phyloP scores from a whole-genome alignment of 257 asterid species.

The Lantana camara region DNA sequence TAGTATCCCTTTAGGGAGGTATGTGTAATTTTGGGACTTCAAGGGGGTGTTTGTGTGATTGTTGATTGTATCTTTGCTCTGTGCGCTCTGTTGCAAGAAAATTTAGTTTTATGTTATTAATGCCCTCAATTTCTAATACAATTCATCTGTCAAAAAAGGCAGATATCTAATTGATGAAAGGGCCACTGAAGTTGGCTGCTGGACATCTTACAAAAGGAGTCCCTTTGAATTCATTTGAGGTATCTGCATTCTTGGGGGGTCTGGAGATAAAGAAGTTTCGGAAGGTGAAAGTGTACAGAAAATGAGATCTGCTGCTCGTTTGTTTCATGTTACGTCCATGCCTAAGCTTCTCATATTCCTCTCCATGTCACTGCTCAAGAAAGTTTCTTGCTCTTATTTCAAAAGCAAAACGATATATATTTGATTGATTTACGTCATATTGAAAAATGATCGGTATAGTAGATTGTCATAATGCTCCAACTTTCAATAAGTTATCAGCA shows the following conservation, averaged over 20 bases:
- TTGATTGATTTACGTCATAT: not conserved
- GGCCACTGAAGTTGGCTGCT: conserved; percentile 24
- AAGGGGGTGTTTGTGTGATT: too few relatives aligned
- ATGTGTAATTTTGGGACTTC: too few relatives aligned
- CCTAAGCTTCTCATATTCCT: not conserved
- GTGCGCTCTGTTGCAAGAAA: not conserved
- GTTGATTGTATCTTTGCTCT: not conserved
- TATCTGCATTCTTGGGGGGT: conserved; percentile 26
- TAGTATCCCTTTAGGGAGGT: too few relatives aligned
- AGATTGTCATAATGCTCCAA: not conserved
- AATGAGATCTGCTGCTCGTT: not conserved
- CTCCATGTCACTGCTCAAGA: not conserved
- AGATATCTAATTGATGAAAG: conserved; percentile 26
- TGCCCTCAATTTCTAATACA: not conserved
- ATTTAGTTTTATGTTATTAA: not conserved
- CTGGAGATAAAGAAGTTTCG: conserved; percentile 1
- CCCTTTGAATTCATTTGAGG: conserved; percentile 22
- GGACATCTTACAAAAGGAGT: not conserved
- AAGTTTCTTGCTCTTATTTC: conserved; percentile 17
- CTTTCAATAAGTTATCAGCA: conserved; percentile 5
- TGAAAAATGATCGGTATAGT: conserved; percentile 1
- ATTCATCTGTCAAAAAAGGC: conserved; percentile 1
- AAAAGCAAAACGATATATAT: conserved; percentile 6
- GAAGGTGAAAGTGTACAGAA: not conserved
- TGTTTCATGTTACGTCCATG: not conserved